Evolutionary conservation across 2,329 filamentous ascomycete genomes (phyloP), one percentile per base, ranked within the genome.

Genomic region (Hypoxylon sp.): DNA sequence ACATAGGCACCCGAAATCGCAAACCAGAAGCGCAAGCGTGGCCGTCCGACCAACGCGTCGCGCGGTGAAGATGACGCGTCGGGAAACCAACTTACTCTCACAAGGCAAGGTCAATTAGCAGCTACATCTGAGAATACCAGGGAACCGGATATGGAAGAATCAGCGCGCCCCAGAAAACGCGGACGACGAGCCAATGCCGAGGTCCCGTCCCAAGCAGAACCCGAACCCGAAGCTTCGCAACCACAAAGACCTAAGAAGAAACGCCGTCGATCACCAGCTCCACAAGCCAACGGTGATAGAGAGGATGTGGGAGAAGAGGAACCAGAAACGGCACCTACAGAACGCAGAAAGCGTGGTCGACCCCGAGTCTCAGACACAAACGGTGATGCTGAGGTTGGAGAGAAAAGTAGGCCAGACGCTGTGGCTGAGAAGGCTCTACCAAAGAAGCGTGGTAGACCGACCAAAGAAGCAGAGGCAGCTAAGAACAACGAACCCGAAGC

Each of bases 1-100:
- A 40, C 8, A 13, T 46, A 77, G 77, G 72, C 70, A 13, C 62
- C 71, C 40, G 72, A 77, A 59, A 70, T 77, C 33, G 74, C 74
- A 30, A 78, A 78, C 59, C 78, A 78, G 59, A 82, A 81, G 72
- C 82, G 82, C 70, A 84, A 83, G 74, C 83, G 82, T 75, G 81
- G 81, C 60, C 79, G 80, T 44, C 81, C 79, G 11, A 73, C 80
- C 33, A 81, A 81, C 82, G 82, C 82, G 81, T 80, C 80, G 61
- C 80, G 77, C 68, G 65, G 77, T 27, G 64, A 68, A n/a, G 61
- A 57, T 25, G 67, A 73, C 74, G 76, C 75, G 75, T 76, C 73
- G 40, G 73, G 69, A 30, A 54, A 68, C 17, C 69, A 72, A 69
- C 64, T 61, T 8, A 63, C 42, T n/a, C 68, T 71, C 27, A 66